Evolutionary conservation across 148 eudicot genomes (phyloP).

Genomic region (Fagopyrum homotropicum): DNA sequence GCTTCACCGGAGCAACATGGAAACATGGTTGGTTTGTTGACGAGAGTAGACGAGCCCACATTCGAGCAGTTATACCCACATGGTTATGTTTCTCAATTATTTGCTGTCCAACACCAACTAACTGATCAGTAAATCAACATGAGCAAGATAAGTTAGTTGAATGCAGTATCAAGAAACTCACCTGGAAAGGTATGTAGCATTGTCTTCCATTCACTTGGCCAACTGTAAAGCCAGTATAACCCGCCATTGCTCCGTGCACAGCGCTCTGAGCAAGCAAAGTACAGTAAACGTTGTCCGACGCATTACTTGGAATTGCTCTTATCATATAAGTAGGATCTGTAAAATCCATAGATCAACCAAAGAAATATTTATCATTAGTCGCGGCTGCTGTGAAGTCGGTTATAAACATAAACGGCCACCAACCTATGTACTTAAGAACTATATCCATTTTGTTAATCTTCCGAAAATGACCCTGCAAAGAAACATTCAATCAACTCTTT

Average conservation of each 20-base stretch:
- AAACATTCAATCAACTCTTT: background rate
- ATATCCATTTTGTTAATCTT: conserved; percentile 42
- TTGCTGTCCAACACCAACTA: background rate
- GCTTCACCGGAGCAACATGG: background rate
- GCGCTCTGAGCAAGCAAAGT: conserved; percentile 92
- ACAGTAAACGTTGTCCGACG: conserved; percentile 82
- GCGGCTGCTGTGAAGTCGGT: background rate
- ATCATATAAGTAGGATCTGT: conserved; percentile 98
- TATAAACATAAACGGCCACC: conserved; percentile 6
- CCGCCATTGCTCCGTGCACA: conserved; percentile 94
- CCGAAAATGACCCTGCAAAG: conserved; percentile 64
- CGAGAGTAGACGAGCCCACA: conserved; percentile 12
- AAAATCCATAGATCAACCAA: background rate
- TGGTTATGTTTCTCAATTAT: background rate
- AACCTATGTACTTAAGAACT: conserved; percentile 88
- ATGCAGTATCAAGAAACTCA: conserved; percentile 27
- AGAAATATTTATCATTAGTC: background rate
- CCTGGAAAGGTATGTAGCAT: conserved; percentile 76
- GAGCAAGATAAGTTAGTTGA: background rate
- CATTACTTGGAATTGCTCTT: conserved; percentile 80
- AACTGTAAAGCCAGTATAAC: conserved; percentile 78
- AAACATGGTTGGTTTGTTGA: conserved; percentile 10
- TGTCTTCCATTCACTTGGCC: conserved; percentile 81
- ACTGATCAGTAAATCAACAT: no score
- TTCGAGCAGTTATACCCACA: conserved; percentile 10